Evolutionary conservation across 1,284 basidiomycete genomes (phyloP).

Genomic region (Boletus mariae): DNA sequence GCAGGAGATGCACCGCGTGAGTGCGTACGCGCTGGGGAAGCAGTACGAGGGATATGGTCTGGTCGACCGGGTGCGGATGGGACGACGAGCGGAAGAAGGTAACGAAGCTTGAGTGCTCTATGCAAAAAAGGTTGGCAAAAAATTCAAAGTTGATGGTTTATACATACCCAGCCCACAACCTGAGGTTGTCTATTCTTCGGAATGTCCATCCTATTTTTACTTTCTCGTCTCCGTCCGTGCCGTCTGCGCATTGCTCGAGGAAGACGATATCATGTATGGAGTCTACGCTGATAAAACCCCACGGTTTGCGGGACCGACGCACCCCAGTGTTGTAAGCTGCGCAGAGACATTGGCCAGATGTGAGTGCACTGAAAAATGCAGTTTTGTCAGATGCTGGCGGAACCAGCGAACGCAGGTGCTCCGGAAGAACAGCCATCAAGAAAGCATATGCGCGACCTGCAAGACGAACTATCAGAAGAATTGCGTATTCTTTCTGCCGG

Average conservation of each 20-base stretch:
- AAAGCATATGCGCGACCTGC: conserved; percentile 62
- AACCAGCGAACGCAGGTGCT: conserved; percentile 44
- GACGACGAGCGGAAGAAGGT: conserved; percentile 63
- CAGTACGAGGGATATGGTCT: conserved; percentile 26
- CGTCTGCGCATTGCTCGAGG: conserved; percentile 47
- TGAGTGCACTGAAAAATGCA: conserved; percentile 53
- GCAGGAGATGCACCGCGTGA: conserved; percentile 27
- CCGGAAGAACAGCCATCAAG: conserved; percentile 42
- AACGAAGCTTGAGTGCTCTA: conserved; percentile 79
- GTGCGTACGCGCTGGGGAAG: conserved; percentile 19
- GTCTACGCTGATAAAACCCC: conserved; percentile 80
- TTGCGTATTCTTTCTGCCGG: not conserved
- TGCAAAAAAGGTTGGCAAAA: conserved; percentile 7
- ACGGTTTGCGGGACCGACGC: conserved; percentile 74
- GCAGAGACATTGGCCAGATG: conserved; percentile 80
- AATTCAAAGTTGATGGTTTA: not conserved
- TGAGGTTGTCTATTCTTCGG: conserved; percentile 75
- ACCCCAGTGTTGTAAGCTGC: conserved; percentile 77
- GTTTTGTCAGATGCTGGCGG: conserved; percentile 38
- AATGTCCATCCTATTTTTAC: conserved; percentile 70
- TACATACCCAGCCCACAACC: conserved; percentile 77
- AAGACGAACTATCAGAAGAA: conserved; percentile 5
- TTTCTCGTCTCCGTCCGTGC: conserved; percentile 35
- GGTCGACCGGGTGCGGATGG: conserved; percentile 40
- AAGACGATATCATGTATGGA: conserved; percentile 75